Base-by-base conservation (phyloP, 441 rosid species). In the Omphalea diandra region DNA sequence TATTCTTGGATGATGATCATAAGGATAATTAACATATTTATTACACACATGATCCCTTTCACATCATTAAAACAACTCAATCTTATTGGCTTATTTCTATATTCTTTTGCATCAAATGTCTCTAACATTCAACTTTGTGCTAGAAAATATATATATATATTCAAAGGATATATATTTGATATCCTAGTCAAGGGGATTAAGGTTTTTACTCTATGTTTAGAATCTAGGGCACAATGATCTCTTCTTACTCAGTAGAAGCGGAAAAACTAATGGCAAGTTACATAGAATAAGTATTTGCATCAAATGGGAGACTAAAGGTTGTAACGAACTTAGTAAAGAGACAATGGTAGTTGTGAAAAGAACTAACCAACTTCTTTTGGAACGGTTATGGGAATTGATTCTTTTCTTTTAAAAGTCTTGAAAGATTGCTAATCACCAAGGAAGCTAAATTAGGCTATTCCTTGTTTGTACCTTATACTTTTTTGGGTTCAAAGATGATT, bases 381-480 rank as follows among this genome's bases (percentile, higher is more conserved):
- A 77, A 79, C 79, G 53, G 85, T 84, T 78, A 66, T 70, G 55
- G 46, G 68, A 74, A 76, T 67, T 61, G 60, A 68, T 73, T 75
- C 67, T 32, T 54, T 73, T 75, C 67, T 32, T 54, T 53, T 26
- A 26, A 60, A 65, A 35, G 72, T 59, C 22, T 32, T 56, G 8
- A 12, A 29, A 47, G 38, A 55, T 29, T 43, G 22, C 24, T 56
- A 55, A 31, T 26, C 60, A 49, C 46, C 27, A 29, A n/a, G n/a
- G n/a, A n/a, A 26, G 15, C 4, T 65, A 7, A 64, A 40, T n/a
- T 33, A 55, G 43, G 44, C 35, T 68, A 35, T 74, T 57, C 62
- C n/a, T 11, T 49, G 24, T 49, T 24, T 49, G 7, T 6, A 6
- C 18, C 50, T 46, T 43, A 6, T 0, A 43, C 15, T 18, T 44